A percentile compares a stretch with the other conserved stretches of the same genome.
phyloP scores from a whole-genome alignment of 306 rosid genomes.

The Sicyos edulis region DNA sequence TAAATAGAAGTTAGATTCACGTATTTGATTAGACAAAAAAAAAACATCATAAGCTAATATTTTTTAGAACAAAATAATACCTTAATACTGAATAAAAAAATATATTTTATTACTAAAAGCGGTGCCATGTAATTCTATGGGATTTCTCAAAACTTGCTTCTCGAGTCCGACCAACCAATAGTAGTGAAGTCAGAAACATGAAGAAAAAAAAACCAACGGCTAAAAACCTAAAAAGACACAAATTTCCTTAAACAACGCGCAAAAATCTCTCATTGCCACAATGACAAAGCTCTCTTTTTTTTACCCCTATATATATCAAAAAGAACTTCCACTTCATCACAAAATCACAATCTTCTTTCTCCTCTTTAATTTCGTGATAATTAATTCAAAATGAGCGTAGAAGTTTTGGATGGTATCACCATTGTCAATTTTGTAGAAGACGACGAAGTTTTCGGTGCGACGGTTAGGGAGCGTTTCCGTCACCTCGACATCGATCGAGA shows the following conservation, averaged over 20 bases:
- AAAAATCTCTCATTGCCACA: neutral
- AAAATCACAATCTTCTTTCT: neutral
- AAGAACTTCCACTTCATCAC: neutral
- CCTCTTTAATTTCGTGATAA: neutral
- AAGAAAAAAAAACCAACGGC: slow-evolving; percentile 11
- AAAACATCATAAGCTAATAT: no score
- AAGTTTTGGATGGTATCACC: slow-evolving; percentile 58
- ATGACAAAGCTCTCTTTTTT: neutral
- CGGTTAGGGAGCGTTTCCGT: slow-evolving; percentile 33
- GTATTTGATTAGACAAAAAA: no score
- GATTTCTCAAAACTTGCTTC: neutral
- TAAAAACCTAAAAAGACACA: neutral
- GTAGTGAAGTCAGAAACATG: slow-evolving; percentile 8
- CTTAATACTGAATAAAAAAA: no score
- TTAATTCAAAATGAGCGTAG: slow-evolving; percentile 68
- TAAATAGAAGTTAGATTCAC: no score
- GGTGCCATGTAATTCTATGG: neutral
- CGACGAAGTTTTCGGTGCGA: slow-evolving; percentile 49
- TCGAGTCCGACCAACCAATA: neutral
- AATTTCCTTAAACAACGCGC: slow-evolving; percentile 6
- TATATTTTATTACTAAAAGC: neutral
- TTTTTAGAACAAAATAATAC: no score
- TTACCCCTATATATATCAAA: neutral
- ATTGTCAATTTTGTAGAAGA: slow-evolving; percentile 58
- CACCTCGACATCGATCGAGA: slow-evolving; percentile 49